phyloP scores from a whole-genome alignment of 2,329 filamentous ascomycete species.

The Sarocladiaceae sp. region DNA sequence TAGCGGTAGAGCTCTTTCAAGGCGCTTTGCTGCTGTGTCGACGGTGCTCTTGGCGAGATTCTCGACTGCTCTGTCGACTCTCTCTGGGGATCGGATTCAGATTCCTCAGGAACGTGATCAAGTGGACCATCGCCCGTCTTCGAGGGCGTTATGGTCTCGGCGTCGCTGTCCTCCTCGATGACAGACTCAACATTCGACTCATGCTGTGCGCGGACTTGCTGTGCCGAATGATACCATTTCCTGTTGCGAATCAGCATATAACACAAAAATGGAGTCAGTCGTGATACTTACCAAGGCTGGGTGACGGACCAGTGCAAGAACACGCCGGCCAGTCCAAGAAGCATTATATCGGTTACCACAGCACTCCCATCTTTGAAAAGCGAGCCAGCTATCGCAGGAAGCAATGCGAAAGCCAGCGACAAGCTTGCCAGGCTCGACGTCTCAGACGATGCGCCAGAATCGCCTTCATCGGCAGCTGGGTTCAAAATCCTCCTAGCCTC shows the following conservation, averaged over 20 bases:
- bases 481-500: constrained; percentile 68
- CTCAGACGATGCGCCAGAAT: constrained; percentile 40
- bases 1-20: constrained; percentile 66
- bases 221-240: constrained; percentile 72
- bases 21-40: constrained; percentile 32
- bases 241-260: constrained; percentile 29
- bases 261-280: not conserved
- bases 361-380: constrained; percentile 81
- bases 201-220: constrained; percentile 53
- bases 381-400: constrained; percentile 81
- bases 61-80: constrained; percentile 13
- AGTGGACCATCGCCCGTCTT: constrained; percentile 21
- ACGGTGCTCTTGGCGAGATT: constrained; percentile 13
- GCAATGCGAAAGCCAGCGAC: constrained; percentile 77
- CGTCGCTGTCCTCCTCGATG: constrained; percentile 38
- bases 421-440: constrained; percentile 71
- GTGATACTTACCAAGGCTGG: constrained; percentile 68
- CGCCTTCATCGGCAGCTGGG: constrained; percentile 32
- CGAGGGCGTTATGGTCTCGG: constrained; percentile 22
- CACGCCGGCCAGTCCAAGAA: constrained; percentile 74
- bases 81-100: constrained; percentile 18
- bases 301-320: constrained; percentile 92
- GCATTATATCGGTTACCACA: constrained; percentile 78
- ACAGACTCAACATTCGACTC: constrained; percentile 37
- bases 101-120: constrained; percentile 42